Evolutionary conservation across 2,329 filamentous ascomycete species (phyloP).

Genomic region (Penicillium sp.): DNA sequence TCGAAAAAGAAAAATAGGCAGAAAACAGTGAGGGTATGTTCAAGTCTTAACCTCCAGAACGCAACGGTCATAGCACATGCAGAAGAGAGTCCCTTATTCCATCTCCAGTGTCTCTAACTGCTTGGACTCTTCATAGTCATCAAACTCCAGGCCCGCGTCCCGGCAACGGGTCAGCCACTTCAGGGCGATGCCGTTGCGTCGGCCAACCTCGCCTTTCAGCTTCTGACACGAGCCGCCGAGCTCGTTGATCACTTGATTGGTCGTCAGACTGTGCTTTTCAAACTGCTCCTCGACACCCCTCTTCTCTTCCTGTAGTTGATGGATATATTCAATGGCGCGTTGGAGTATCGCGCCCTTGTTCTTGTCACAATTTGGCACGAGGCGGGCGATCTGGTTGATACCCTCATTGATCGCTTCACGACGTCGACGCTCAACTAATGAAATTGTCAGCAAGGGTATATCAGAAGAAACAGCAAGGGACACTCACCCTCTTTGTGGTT

Average conservation of each 20-base stretch:
- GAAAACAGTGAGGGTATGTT: slow-evolving; percentile 26
- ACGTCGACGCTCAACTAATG: slow-evolving; percentile 85
- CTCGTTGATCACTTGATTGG: slow-evolving; percentile 64
- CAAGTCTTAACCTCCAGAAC: slow-evolving; percentile 25
- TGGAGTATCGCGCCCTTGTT: slow-evolving; percentile 97
- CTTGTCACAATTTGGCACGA: slow-evolving; percentile 96
- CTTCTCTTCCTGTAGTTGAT: slow-evolving; percentile 64
- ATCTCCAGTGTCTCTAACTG: slow-evolving; percentile 40
- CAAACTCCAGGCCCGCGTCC: slow-evolving; percentile 50
- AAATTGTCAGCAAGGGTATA: slow-evolving; percentile 12
- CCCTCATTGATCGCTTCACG: slow-evolving; percentile 99
- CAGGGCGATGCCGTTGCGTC: slow-evolving; percentile 70
- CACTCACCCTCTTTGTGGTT: slow-evolving; percentile 95
- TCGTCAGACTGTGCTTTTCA: slow-evolving; percentile 47
- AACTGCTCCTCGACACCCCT: slow-evolving; percentile 45
- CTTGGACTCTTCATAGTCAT: slow-evolving; percentile 50
- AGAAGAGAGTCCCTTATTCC: slow-evolving; percentile 29
- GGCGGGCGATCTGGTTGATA: slow-evolving; percentile 96
- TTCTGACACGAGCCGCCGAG: slow-evolving; percentile 93
- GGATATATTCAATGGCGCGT: slow-evolving; percentile 91
- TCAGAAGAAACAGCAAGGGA: background rate
- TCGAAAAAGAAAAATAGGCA: slow-evolving; percentile 14
- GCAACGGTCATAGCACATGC: slow-evolving; percentile 31
- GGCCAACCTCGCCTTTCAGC: slow-evolving; percentile 87
- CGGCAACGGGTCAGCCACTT: slow-evolving; percentile 52